phyloP scores from a whole-genome alignment of 2,329 filamentous ascomycete species.

The Pyrenophora teres region DNA sequence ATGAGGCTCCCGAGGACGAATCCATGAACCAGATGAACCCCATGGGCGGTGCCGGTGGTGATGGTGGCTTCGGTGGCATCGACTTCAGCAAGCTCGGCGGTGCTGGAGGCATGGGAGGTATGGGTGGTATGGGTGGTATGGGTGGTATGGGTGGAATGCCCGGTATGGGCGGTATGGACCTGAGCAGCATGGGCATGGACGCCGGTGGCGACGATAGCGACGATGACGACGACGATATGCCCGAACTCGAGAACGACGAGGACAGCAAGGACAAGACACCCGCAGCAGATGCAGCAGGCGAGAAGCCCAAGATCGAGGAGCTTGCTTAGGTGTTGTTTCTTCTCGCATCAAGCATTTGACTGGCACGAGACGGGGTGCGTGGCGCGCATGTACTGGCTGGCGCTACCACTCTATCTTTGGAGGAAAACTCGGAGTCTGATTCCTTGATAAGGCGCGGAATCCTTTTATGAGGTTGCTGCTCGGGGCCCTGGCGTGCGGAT shows the following conservation, averaged over 20 bases:
- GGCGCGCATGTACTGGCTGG: conserved; percentile 11
- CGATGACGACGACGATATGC: conserved; percentile 74
- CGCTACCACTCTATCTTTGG: conserved; percentile 12
- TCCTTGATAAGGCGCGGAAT: conserved; percentile 2
- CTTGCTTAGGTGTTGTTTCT: conserved; percentile 37
- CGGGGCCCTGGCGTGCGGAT: conserved; percentile 10
- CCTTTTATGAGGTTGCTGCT: conserved; percentile 4
- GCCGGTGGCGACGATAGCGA: conserved; percentile 51
- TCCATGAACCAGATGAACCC: conserved; percentile 59
- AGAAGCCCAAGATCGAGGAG: conserved; percentile 55
- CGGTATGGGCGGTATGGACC: conserved; percentile 41
- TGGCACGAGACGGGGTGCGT: conserved; percentile 3
- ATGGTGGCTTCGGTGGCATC: conserved; percentile 81
- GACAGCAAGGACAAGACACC: conserved; percentile 29
- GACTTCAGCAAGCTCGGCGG: conserved; percentile 85
- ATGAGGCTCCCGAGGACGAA: conserved; percentile 80
- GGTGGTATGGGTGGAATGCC: conserved; percentile 44
- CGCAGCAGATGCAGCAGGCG: conserved; percentile 33
- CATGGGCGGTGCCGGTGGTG: conserved; percentile 55
- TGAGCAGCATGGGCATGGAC: conserved; percentile 30
- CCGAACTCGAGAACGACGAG: conserved; percentile 61
- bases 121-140: conserved; percentile 44
- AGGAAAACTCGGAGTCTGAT: conserved; percentile 7
- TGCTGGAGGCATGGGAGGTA: conserved; percentile 44
- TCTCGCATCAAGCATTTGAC: conserved; percentile 19